A percentile compares a stretch with the other conserved stretches of the same genome.
phyloP scores from a whole-genome alignment of 306 rosid genomes.

The Rubus parviflorus region DNA sequence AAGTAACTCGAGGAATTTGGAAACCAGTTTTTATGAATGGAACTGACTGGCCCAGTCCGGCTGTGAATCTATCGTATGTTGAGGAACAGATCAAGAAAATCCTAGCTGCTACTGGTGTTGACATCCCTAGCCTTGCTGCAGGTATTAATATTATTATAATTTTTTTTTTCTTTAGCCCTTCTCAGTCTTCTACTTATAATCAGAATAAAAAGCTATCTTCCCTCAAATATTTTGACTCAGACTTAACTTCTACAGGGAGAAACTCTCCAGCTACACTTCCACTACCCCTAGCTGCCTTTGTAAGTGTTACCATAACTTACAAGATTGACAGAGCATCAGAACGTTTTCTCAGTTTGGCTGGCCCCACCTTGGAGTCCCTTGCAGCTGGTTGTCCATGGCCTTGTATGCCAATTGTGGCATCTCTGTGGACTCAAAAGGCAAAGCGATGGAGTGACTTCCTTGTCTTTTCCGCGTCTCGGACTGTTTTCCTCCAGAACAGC shows the following conservation, averaged over 20 bases:
- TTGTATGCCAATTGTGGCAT: constrained; percentile 96
- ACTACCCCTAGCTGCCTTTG: constrained; percentile 94
- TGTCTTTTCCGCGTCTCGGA: constrained; percentile 82
- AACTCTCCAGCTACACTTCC: constrained; percentile 95
- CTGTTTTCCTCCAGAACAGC: constrained; percentile 85
- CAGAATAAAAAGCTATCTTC: background rate
- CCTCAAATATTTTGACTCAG: background rate
- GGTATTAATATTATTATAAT: constrained; percentile 36
- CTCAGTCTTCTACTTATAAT: constrained; percentile 8
- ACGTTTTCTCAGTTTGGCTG: constrained; percentile 86
- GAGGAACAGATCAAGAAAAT: constrained; percentile 92
- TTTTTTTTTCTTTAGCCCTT: constrained; percentile 2
- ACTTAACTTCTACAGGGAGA: constrained; percentile 48
- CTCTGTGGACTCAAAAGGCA: constrained; percentile 98
- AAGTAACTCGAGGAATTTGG: constrained; percentile 95
- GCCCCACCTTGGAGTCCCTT: constrained; percentile 85
- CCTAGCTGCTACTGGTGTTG: constrained; percentile 93
- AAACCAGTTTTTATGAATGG: constrained; percentile 95
- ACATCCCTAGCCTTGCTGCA: constrained; percentile 89
- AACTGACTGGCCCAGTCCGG: constrained; percentile 99
- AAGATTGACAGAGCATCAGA: constrained; percentile 80
- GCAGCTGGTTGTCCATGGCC: constrained; percentile 99
- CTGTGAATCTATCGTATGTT: constrained; percentile 77
- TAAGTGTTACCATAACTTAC: constrained; percentile 92
- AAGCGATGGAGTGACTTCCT: constrained; percentile 94